These are phyloP conservation scores for Entophlyctis luteolus DNA, from an alignment of 192 early-diverging fungal genomes.

Conservation along the genomic window DNA sequence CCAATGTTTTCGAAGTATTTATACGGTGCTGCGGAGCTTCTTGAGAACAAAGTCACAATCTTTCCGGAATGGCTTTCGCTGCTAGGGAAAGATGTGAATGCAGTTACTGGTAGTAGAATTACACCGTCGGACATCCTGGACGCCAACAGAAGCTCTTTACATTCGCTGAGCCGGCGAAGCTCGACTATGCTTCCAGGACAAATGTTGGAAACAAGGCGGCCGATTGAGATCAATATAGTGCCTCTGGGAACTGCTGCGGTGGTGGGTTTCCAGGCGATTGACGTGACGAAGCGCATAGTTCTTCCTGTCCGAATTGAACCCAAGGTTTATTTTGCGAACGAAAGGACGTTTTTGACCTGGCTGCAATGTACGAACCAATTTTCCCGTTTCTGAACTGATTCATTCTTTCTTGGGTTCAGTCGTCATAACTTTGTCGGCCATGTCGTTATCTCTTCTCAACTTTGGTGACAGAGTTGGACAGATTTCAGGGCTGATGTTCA, in stretches of 20 bases:
- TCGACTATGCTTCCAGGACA: neutral
- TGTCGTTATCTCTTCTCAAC: slow-evolving; percentile 72
- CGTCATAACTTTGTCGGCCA: slow-evolving; percentile 62
- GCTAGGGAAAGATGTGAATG: slow-evolving; percentile 61
- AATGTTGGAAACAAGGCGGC: neutral
- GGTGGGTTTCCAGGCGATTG: slow-evolving; percentile 24
- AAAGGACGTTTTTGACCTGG: slow-evolving; percentile 81
- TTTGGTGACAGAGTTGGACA: slow-evolving; percentile 66
- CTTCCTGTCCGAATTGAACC: slow-evolving; percentile 70
- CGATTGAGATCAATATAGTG: neutral
- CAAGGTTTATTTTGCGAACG: slow-evolving; percentile 85
- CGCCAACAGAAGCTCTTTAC: slow-evolving; percentile 23
- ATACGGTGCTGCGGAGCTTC: slow-evolving; percentile 84
- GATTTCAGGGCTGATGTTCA: slow-evolving; percentile 68
- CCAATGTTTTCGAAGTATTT: slow-evolving; percentile 98
- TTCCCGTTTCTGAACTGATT: neutral
- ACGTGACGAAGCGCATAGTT: slow-evolving; percentile 37
- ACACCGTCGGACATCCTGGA: slow-evolving; percentile 20
- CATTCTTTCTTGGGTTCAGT: slow-evolving; percentile 25
- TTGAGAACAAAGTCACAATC: slow-evolving; percentile 66
- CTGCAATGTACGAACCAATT: slow-evolving; percentile 52
- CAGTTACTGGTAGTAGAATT: neutral
- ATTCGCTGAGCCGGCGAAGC: neutral
- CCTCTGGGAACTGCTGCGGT: slow-evolving; percentile 21
- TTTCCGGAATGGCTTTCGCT: slow-evolving; percentile 95